These are phyloP conservation scores for Claviceps arundinis DNA, from an alignment of 2,329 filamentous ascomycete species.

Conservation along the genomic window DNA sequence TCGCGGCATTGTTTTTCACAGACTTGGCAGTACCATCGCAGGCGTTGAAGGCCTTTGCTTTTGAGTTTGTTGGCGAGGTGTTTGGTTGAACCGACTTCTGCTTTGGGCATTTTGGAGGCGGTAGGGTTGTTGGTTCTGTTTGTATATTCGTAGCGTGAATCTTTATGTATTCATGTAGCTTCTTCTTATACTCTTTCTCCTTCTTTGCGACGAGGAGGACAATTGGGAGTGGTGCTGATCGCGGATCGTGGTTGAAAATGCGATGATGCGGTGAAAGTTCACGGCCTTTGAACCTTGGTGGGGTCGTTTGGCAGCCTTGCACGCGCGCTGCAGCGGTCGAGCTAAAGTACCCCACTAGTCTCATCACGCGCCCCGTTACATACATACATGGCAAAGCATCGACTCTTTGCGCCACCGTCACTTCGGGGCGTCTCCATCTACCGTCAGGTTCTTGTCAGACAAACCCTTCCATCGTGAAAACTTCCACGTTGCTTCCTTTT, in stretches of 20 bases:
- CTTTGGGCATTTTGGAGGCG: conserved; percentile 60
- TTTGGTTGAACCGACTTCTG: conserved; percentile 87
- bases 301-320: conserved; percentile 1
- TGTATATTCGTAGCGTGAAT: background rate
- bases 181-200: background rate
- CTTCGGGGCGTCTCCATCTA: background rate
- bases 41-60: conserved; percentile 59
- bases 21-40: conserved; percentile 84
- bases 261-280: background rate
- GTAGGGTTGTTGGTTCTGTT: background rate
- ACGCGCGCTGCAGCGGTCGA: background rate
- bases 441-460: background rate
- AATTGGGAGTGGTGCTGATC: background rate
- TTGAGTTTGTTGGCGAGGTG: conserved; percentile 85
- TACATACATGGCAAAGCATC: too few species aligned
- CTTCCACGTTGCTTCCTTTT: background rate
- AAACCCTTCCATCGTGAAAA: background rate
- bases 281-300: too few species aligned
- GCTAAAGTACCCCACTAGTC: background rate
- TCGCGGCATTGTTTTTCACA: conserved; percentile 58
- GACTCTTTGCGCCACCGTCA: background rate
- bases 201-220: background rate
- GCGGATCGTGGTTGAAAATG: background rate
- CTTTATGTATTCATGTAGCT: background rate
- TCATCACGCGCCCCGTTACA: conserved; percentile 1